Percentiles rank a stretch among this genome's conserved stretches.
Conservation (phyloP, 2,329 filamentous ascomycete species). For the Trichoderma oligosporum region DNA sequence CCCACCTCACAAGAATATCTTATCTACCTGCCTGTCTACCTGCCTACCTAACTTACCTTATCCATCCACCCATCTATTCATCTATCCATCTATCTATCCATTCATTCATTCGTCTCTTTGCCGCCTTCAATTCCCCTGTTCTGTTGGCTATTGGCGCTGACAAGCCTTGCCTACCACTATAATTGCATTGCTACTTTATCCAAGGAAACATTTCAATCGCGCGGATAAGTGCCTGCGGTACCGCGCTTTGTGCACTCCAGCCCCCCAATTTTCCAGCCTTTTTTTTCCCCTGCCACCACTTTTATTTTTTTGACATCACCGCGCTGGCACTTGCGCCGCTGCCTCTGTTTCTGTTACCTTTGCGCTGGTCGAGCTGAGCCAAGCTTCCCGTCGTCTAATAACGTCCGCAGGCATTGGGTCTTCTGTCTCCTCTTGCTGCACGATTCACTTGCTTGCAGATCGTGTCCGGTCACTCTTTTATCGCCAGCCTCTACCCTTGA, state of each 20-base stretch:
- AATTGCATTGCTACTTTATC: neutral
- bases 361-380: slow-evolving; percentile 11
- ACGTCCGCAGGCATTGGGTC: slow-evolving; percentile 16
- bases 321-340: slow-evolving; percentile 14
- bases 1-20: no score
- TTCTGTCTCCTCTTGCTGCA: slow-evolving; percentile 11
- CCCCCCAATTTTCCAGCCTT: slow-evolving; percentile 21
- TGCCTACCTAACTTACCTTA: no score
- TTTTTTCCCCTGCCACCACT: slow-evolving; percentile 18
- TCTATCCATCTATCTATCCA: neutral
- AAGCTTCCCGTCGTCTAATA: slow-evolving; percentile 3
- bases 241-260: slow-evolving; percentile 18
- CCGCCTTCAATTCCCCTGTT: neutral
- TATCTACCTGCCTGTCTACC: no score
- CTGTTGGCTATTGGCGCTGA: neutral
- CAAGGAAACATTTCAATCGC: neutral
- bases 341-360: neutral
- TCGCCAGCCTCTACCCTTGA: neutral
- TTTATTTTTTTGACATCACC: slow-evolving; percentile 20
- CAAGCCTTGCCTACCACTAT: slow-evolving; percentile 4
- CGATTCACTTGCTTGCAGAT: slow-evolving; percentile 16
- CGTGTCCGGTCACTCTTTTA: neutral
- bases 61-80: neutral
- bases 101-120: neutral
- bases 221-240: slow-evolving; percentile 2